Evolutionary conservation across 2,329 filamentous ascomycete genomes (phyloP).

Genomic region (Tolypocladium amazonense): DNA sequence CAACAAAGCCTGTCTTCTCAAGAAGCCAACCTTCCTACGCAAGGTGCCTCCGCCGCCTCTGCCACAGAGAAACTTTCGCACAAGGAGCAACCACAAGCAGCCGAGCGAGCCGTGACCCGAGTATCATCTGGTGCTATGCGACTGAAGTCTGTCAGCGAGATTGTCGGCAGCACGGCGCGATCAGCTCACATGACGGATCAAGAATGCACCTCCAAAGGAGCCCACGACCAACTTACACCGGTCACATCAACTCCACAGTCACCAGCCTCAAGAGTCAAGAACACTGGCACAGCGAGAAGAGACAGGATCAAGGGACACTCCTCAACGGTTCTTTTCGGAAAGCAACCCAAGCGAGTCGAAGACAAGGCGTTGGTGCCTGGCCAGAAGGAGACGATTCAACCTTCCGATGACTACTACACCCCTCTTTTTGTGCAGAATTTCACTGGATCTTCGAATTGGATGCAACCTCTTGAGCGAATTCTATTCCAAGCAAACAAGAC

Average conservation of each 20-base stretch:
- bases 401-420: constrained; percentile 53
- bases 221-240: constrained; percentile 26
- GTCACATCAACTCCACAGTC: constrained; percentile 34
- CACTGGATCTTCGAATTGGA: constrained; percentile 43
- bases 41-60: constrained; percentile 6
- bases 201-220: constrained; percentile 13
- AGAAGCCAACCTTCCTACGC: constrained; percentile 2
- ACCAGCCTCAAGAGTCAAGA: constrained; percentile 20
- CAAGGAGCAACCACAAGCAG: constrained; percentile 12
- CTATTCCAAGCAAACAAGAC: constrained; percentile 82
- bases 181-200: constrained; percentile 23
- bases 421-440: constrained; percentile 51
- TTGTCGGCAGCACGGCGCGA: constrained; percentile 48
- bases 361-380: constrained; percentile 34
- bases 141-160: constrained; percentile 64
- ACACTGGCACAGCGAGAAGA: constrained; percentile 31
- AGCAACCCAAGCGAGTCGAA: constrained; percentile 40
- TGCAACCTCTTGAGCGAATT: constrained; percentile 58
- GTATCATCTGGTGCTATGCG: constrained; percentile 60
- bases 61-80: constrained; percentile 1
- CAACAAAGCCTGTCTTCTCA: constrained; percentile 1
- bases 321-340: constrained; percentile 71
- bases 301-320: constrained; percentile 53
- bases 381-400: constrained; percentile 29
- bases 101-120: constrained; percentile 52